A percentile compares a stretch with the other conserved stretches of the same genome.
Evolutionary conservation across 441 rosid genomes (phyloP).

Genomic region (Pelargonium australe): DNA sequence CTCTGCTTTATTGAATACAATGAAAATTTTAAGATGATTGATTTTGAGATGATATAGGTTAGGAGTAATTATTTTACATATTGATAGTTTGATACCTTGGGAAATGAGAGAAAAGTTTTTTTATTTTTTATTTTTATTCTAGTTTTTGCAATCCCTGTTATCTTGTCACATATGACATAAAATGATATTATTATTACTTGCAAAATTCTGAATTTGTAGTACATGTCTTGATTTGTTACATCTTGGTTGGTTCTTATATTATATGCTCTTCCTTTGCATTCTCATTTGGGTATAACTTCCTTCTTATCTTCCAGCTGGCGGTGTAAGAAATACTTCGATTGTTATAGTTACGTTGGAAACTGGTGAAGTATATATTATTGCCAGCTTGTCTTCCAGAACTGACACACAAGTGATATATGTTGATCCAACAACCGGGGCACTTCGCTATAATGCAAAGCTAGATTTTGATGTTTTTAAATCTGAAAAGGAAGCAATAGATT

Average conservation of each 20-base stretch:
- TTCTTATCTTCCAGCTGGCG: slow-evolving; percentile 34
- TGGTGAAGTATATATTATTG: slow-evolving; percentile 71
- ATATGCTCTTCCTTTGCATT: background rate
- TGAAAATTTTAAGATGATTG: too few relatives aligned
- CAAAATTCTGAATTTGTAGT: too few relatives aligned
- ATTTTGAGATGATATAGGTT: too few relatives aligned
- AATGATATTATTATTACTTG: too few relatives aligned
- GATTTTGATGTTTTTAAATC: slow-evolving; percentile 65
- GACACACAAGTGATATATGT: slow-evolving; percentile 77
- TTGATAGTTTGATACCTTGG: too few relatives aligned
- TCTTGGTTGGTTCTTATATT: background rate
- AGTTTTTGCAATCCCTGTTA: too few relatives aligned
- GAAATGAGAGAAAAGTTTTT: too few relatives aligned
- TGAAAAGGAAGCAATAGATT: slow-evolving; percentile 74
- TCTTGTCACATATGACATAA: too few relatives aligned
- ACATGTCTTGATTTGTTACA: too few relatives aligned
- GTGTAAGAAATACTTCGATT: slow-evolving; percentile 54
- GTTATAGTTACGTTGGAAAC: slow-evolving; percentile 59
- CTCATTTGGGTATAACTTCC: slow-evolving; percentile 6
- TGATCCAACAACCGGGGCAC: slow-evolving; percentile 81
- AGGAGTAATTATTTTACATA: too few relatives aligned
- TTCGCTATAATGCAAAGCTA: slow-evolving; percentile 56
- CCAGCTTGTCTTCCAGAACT: slow-evolving; percentile 51
- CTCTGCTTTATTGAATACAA: too few relatives aligned
- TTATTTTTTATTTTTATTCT: too few relatives aligned